Evolutionary conservation across 805 yeast genomes (phyloP).

Genomic region (Ogataea parapolymorpha): DNA sequence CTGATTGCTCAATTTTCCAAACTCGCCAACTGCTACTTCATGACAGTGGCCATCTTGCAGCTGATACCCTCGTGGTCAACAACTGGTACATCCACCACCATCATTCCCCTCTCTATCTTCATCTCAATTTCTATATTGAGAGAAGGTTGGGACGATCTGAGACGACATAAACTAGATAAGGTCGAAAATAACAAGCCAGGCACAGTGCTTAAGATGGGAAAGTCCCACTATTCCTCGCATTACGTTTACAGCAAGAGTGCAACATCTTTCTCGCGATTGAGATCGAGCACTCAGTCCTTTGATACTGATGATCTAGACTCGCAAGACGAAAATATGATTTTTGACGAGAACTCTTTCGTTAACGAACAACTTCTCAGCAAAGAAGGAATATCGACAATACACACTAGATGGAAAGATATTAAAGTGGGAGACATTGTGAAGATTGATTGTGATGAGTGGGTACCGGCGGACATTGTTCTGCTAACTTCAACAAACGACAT

Average conservation of each 20-base stretch:
- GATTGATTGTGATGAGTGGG: constrained; percentile 78
- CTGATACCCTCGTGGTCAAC: constrained; percentile 98
- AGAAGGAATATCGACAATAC: constrained; percentile 21
- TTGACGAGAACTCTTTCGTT: constrained; percentile 26
- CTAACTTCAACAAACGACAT: constrained; percentile 67
- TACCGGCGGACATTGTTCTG: constrained; percentile 87
- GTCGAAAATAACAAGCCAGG: constrained; percentile 68
- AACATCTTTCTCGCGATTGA: constrained; percentile 27
- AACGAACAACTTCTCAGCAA: constrained; percentile 14
- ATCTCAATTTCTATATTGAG: constrained; percentile 85
- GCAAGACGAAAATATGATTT: constrained; percentile 14
- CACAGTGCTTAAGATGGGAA: constrained; percentile 34
- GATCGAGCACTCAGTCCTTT: constrained; percentile 25
- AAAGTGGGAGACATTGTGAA: constrained; percentile 84
- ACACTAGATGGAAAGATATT: constrained; percentile 65
- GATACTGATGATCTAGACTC: constrained; percentile 21
- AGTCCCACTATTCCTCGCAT: constrained; percentile 11
- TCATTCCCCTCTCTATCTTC: constrained; percentile 81
- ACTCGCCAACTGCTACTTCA: constrained; percentile 85
- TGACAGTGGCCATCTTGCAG: constrained; percentile 87
- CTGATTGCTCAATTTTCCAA: constrained; percentile 88
- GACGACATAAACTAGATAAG: constrained; percentile 80
- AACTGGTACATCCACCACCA: constrained; percentile 93
- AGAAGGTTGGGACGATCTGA: constrained; percentile 92
- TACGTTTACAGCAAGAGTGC: constrained; percentile 25